Evolutionary conservation across 257 asterid species (phyloP).

Genomic region (Ehretia macrophylla): DNA sequence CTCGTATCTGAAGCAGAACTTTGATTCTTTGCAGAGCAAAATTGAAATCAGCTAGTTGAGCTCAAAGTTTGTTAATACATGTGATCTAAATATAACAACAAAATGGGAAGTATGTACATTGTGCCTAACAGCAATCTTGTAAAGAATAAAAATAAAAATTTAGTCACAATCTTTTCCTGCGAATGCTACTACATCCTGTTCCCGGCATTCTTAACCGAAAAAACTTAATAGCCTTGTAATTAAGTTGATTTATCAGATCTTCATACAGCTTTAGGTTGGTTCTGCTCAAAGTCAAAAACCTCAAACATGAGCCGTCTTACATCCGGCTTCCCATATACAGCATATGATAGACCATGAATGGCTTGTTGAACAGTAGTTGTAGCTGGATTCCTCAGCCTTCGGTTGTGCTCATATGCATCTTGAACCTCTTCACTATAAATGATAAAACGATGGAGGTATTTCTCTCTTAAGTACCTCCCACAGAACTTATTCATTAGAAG

Average conservation of each 20-base stretch:
- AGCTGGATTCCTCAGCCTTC: constrained; percentile 95
- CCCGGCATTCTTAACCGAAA: no score
- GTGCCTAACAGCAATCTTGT: no score
- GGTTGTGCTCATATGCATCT: constrained; percentile 80
- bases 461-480: constrained; percentile 83
- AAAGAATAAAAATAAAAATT: no score
- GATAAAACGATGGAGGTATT: constrained; percentile 69
- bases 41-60: no score
- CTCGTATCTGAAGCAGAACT: no score
- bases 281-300: constrained; percentile 91
- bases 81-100: no score
- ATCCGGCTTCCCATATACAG: constrained; percentile 90
- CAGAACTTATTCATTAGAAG: constrained; percentile 94
- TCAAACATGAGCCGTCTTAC: constrained; percentile 98
- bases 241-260: neutral
- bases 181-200: no score
- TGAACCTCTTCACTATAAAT: constrained; percentile 85
- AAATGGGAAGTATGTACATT: no score
- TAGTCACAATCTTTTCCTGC: no score
- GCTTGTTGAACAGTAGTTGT: constrained; percentile 96
- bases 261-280: constrained; percentile 70
- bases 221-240: neutral
- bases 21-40: no score
- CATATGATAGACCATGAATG: constrained; percentile 78
- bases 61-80: no score